Evolutionary conservation across 2,329 filamentous ascomycete genomes (phyloP).

Genomic region (Claviceps sp.): DNA sequence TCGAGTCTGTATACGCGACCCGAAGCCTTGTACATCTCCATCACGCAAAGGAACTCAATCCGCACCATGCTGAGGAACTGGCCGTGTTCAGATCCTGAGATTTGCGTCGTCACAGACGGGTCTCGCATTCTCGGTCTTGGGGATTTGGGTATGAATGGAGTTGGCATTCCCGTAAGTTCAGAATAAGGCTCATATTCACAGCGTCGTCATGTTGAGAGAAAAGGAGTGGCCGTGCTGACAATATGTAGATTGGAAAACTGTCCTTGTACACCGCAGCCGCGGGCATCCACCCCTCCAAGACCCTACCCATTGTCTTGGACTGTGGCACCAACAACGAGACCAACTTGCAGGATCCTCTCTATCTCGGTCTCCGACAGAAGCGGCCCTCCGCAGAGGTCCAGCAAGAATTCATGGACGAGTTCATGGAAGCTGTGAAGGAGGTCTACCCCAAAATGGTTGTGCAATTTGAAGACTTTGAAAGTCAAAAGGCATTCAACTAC

Average conservation of each 20-base stretch:
- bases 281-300: conserved; percentile 83
- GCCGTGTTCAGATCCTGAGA: conserved; percentile 80
- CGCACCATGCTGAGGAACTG: conserved; percentile 83
- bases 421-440: conserved; percentile 84
- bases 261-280: conserved; percentile 91
- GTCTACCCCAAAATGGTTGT: conserved; percentile 56
- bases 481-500: conserved; percentile 78
- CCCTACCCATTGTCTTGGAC: conserved; percentile 56
- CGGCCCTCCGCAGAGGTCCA: conserved; percentile 68
- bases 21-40: conserved; percentile 92
- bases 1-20: conserved; percentile 91
- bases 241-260: conserved; percentile 67
- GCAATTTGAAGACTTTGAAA: conserved; percentile 97
- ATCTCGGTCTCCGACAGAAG: conserved; percentile 77
- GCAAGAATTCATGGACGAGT: conserved; percentile 88
- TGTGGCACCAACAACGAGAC: conserved; percentile 53
- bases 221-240: not conserved
- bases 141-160: conserved; percentile 91
- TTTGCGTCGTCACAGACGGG: conserved; percentile 92
- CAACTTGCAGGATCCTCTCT: conserved; percentile 59
- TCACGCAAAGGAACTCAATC: conserved; percentile 84
- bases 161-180: conserved; percentile 74
- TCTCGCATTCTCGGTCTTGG: conserved; percentile 86
- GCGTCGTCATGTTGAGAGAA: not conserved
- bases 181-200: not conserved